phyloP scores from a whole-genome alignment of 2,329 filamentous ascomycete species.

The Elsinoe ampelina region DNA sequence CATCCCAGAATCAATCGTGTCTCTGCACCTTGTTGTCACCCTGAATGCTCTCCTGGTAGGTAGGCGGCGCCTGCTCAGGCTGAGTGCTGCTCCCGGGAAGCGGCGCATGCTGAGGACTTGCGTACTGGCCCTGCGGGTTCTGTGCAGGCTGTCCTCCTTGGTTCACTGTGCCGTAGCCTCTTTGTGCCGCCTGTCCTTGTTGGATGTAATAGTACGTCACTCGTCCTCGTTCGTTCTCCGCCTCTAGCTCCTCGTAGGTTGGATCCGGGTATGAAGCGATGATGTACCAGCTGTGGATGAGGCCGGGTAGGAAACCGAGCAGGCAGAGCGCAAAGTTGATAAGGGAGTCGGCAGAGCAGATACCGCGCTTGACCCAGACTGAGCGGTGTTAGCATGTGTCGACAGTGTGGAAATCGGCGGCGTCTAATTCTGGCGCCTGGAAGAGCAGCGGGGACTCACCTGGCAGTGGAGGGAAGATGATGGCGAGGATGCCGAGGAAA shows the following conservation, averaged over 20 bases:
- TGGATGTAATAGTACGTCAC: slow-evolving; percentile 68
- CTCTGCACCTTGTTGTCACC: slow-evolving; percentile 79
- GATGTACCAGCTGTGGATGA: slow-evolving; percentile 96
- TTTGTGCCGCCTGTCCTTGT: slow-evolving; percentile 21
- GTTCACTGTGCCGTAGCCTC: slow-evolving; percentile 34
- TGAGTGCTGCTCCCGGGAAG: slow-evolving; percentile 28
- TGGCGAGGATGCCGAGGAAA: slow-evolving; percentile 50
- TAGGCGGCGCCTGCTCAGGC: slow-evolving; percentile 56
- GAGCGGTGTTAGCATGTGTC: slow-evolving; percentile 16
- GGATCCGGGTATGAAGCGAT: slow-evolving; percentile 80
- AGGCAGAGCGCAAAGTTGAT: slow-evolving; percentile 88
- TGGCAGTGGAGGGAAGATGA: slow-evolving; percentile 52
- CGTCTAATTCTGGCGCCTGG: slow-evolving; percentile 1
- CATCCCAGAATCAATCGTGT: slow-evolving; percentile 37
- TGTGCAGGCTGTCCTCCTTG: slow-evolving; percentile 21
- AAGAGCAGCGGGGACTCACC: slow-evolving; percentile 34
- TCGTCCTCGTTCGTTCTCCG: slow-evolving; percentile 45
- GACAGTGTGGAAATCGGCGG: slow-evolving; percentile 12
- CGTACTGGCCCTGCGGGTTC: slow-evolving; percentile 31
- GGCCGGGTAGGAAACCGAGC: slow-evolving; percentile 58
- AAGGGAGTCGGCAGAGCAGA: slow-evolving; percentile 84
- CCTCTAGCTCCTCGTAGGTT: slow-evolving; percentile 50
- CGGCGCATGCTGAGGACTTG: slow-evolving; percentile 25
- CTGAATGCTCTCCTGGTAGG: slow-evolving; percentile 80
- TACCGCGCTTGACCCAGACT: slow-evolving; percentile 95